A percentile compares a stretch with the other conserved stretches of the same genome.
phyloP scores from a whole-genome alignment of 495 filamentous ascomycete genomes.

The Podospora pseudoanserina region DNA sequence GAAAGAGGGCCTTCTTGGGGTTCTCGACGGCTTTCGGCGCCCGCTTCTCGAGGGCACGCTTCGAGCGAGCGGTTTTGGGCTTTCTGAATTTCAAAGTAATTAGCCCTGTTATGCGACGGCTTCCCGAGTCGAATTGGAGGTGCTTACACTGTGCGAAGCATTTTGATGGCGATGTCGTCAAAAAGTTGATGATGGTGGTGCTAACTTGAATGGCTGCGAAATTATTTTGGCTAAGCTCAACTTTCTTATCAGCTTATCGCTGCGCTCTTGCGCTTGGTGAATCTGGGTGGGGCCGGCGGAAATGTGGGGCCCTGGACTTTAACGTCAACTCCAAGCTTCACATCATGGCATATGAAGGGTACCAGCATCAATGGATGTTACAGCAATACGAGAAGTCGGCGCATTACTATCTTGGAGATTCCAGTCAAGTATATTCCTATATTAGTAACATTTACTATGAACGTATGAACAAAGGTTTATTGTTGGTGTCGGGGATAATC shows the following conservation, averaged over 20 bases:
- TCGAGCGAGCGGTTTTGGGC: slow-evolving; percentile 89
- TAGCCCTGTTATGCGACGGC: slow-evolving; percentile 5
- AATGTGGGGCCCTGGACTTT: background rate
- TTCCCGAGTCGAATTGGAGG: background rate
- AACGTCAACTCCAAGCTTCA: background rate
- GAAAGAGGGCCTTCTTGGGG: slow-evolving; percentile 78
- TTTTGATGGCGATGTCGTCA: slow-evolving; percentile 11
- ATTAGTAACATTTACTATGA: too few species aligned
- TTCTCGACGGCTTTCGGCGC: slow-evolving; percentile 86
- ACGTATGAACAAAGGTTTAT: too few species aligned
- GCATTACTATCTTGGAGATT: too few species aligned
- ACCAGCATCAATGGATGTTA: too few species aligned
- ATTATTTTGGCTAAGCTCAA: background rate
- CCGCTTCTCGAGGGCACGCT: slow-evolving; percentile 84
- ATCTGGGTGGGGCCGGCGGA: background rate
- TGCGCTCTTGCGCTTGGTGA: background rate
- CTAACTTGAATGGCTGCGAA: background rate
- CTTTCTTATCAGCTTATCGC: background rate
- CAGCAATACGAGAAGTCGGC: too few species aligned
- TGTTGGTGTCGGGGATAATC: too few species aligned
- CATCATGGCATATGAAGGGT: too few species aligned
- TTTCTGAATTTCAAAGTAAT: slow-evolving; percentile 52
- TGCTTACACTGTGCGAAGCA: slow-evolving; percentile 37
- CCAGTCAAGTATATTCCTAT: too few species aligned
- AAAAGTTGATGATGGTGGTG: background rate